Evolutionary conservation across 352 stramenopile species (phyloP).

Genomic region (Phytophthora constricta): DNA sequence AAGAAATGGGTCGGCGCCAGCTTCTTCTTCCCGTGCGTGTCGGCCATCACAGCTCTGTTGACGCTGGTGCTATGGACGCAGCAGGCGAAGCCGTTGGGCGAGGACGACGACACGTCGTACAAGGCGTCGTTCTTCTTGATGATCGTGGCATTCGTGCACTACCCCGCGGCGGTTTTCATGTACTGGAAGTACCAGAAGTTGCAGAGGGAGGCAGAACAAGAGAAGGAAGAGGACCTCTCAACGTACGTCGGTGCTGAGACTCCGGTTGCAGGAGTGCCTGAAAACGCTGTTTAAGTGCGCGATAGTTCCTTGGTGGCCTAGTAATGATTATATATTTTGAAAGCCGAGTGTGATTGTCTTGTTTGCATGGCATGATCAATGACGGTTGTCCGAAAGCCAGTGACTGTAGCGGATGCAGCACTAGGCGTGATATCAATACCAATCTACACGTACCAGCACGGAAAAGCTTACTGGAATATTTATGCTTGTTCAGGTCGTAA

Average conservation of each 20-base stretch:
- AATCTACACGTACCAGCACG: too few species aligned
- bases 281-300: too few species aligned
- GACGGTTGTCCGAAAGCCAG: too few species aligned
- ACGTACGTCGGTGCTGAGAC: conserved; percentile 7
- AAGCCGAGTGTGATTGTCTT: too few species aligned
- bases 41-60: conserved; percentile 20
- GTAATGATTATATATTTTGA: too few species aligned
- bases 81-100: conserved; percentile 53
- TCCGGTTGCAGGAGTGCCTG: too few species aligned
- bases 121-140: conserved; percentile 66
- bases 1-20: conserved; percentile 28
- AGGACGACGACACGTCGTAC: conserved; percentile 61
- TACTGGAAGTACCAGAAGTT: conserved; percentile 36
- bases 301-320: too few species aligned
- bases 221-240: background rate
- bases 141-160: conserved; percentile 63
- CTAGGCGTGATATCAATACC: too few species aligned
- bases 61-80: conserved; percentile 50
- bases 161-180: conserved; percentile 43
- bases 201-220: conserved; percentile 2
- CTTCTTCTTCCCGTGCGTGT: conserved; percentile 29
- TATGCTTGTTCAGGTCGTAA: too few species aligned
- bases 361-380: too few species aligned
- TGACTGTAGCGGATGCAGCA: too few species aligned
- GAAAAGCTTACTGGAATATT: too few species aligned